phyloP scores from a whole-genome alignment of 225 moss, liverwort and hornwort genomes.

The Polytrichum formosum region DNA sequence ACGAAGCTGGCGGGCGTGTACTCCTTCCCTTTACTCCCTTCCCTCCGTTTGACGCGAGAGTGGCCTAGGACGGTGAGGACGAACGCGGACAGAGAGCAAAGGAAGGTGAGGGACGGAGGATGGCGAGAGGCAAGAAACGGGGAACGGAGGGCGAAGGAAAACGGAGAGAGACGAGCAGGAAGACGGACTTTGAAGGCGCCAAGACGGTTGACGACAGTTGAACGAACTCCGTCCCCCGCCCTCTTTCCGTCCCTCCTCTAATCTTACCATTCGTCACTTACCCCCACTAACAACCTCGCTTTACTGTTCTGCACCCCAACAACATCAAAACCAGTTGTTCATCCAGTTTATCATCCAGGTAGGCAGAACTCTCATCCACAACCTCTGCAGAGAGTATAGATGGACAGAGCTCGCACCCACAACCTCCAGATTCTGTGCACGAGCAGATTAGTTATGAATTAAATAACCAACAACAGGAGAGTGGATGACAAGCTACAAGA shows the following conservation, averaged over 20 bases:
- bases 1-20: neutral
- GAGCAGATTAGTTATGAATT: no score
- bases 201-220: conserved; percentile 60
- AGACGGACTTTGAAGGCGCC: conserved; percentile 22
- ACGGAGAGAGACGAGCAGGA: conserved; percentile 21
- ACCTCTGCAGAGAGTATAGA: no score
- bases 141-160: conserved; percentile 19
- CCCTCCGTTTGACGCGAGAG: neutral
- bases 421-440: no score
- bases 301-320: no score
- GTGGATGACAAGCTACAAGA: no score
- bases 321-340: no score
- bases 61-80: neutral
- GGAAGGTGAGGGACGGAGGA: neutral
- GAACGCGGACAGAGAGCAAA: neutral
- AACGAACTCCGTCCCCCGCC: conserved; percentile 52
- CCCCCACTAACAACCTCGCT: conserved; percentile 11
- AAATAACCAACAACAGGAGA: no score
- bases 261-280: neutral
- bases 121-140: conserved; percentile 5
- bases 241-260: conserved; percentile 20
- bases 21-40: neutral
- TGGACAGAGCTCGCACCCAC: no score
- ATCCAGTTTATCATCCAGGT: no score
- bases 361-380: no score